Conservation (phyloP, 139 green algal species). For the Auxenochlorella pyrenoidosa region DNA sequence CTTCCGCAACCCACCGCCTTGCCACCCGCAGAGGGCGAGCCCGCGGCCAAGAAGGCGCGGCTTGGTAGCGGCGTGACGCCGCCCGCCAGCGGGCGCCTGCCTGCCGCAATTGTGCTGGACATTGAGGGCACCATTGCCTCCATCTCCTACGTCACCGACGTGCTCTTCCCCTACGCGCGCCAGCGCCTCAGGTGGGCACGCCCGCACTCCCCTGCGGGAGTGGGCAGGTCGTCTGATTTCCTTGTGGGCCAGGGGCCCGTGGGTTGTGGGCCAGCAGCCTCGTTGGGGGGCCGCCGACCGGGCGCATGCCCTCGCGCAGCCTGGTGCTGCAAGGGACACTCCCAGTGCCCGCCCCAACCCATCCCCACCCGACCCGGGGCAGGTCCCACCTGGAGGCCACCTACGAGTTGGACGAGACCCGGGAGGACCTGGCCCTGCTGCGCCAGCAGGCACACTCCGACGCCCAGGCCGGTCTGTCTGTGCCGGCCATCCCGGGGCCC, state of each 20-base stretch:
- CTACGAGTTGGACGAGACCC: slow-evolving; percentile 70
- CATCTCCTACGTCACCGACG: slow-evolving; percentile 89
- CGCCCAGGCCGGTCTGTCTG: slow-evolving; percentile 9
- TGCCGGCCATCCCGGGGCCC: slow-evolving; percentile 6
- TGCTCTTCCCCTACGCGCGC: slow-evolving; percentile 89
- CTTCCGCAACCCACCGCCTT: neutral
- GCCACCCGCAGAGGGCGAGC: slow-evolving; percentile 2
- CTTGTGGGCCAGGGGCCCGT: no score
- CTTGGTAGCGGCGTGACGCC: neutral
- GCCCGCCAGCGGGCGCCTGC: slow-evolving; percentile 8
- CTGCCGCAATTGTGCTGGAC: slow-evolving; percentile 87
- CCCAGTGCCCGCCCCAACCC: no score
- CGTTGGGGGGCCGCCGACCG: no score
- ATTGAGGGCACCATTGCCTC: slow-evolving; percentile 96
- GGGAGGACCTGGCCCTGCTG: slow-evolving; percentile 77
- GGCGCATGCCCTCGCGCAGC: no score
- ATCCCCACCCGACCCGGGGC: no score
- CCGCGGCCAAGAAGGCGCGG: slow-evolving; percentile 31
- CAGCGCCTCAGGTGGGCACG: slow-evolving; percentile 17
- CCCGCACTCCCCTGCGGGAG: neutral
- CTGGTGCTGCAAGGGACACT: no score
- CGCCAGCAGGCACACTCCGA: slow-evolving; percentile 55
- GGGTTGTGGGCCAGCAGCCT: no score
- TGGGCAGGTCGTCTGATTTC: no score
- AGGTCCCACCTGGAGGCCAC: slow-evolving; percentile 65